A percentile compares a stretch with the other conserved stretches of the same genome.
Conservation (phyloP, 805 yeast genomes). For the Candida koratica region DNA sequence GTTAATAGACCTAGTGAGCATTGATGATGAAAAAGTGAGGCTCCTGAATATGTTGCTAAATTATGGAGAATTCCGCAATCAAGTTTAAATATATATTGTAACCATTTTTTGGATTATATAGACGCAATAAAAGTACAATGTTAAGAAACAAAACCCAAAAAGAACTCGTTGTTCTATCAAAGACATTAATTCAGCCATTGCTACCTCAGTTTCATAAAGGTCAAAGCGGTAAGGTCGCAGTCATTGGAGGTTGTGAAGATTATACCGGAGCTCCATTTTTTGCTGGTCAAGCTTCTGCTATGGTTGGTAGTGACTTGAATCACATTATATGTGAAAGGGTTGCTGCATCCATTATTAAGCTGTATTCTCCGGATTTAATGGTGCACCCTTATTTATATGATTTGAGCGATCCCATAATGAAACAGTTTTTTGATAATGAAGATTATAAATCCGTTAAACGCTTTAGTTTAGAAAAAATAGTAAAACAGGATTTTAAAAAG, state of each 20-base stretch:
- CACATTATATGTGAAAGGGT: slow-evolving; percentile 81
- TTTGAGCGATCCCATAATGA: slow-evolving; percentile 29
- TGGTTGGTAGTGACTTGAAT: slow-evolving; percentile 82
- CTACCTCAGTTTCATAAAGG: slow-evolving; percentile 77
- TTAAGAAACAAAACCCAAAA: slow-evolving; percentile 27
- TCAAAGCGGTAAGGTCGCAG: slow-evolving; percentile 81
- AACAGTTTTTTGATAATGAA: slow-evolving; percentile 17
- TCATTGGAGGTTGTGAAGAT: slow-evolving; percentile 92
- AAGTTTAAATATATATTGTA: background rate
- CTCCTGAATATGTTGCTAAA: slow-evolving; percentile 1
- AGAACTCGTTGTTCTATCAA: slow-evolving; percentile 49
- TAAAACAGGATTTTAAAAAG: slow-evolving; percentile 17
- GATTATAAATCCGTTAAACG: slow-evolving; percentile 16
- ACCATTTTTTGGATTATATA: too few relatives aligned
- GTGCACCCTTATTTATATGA: slow-evolving; percentile 86
- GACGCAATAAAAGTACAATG: slow-evolving; percentile 15
- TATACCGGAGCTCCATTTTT: slow-evolving; percentile 97
- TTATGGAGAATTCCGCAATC: slow-evolving; percentile 1
- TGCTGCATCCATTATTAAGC: slow-evolving; percentile 79
- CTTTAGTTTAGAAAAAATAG: slow-evolving; percentile 21
- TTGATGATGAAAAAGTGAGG: background rate
- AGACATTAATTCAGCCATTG: slow-evolving; percentile 70
- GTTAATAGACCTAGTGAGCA: slow-evolving; percentile 23
- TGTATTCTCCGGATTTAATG: slow-evolving; percentile 91
- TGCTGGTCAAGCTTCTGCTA: slow-evolving; percentile 78